Evolutionary conservation across 164 flowering plant genomes (phyloP).

Genomic region (Berberis vulgaris): DNA sequence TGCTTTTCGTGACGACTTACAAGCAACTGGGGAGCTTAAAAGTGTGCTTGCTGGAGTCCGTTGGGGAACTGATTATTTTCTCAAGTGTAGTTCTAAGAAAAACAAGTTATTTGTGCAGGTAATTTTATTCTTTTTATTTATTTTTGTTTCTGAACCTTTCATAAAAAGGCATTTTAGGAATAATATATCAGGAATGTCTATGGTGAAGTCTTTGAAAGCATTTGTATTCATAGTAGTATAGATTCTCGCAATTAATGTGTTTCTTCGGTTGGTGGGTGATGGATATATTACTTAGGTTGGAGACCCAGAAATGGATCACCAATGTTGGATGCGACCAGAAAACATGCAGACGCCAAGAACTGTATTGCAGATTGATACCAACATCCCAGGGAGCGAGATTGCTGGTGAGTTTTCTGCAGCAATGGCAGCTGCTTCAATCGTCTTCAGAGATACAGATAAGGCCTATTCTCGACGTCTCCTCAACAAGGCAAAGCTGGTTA

Average conservation of each 20-base stretch:
- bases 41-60: slow-evolving; percentile 41
- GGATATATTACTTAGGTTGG: slow-evolving; percentile 44
- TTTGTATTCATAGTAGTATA: neutral
- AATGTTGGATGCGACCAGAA: slow-evolving; percentile 86
- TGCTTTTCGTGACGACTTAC: slow-evolving; percentile 34
- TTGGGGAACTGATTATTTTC: slow-evolving; percentile 91
- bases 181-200: too few species aligned
- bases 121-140: neutral
- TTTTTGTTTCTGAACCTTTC: too few species aligned
- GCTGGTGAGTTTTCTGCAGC: slow-evolving; percentile 94
- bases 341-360: slow-evolving; percentile 76
- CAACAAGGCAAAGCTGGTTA: slow-evolving; percentile 71
- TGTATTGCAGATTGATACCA: slow-evolving; percentile 41
- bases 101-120: slow-evolving; percentile 71
- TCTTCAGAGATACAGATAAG: slow-evolving; percentile 36
- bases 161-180: too few species aligned
- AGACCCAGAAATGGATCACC: slow-evolving; percentile 65
- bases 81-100: slow-evolving; percentile 37
- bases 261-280: neutral
- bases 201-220: neutral
- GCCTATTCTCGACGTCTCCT: slow-evolving; percentile 56
- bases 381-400: slow-evolving; percentile 68
- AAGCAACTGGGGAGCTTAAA: slow-evolving; percentile 49
- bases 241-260: neutral
- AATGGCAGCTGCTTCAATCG: slow-evolving; percentile 75